Base-by-base conservation (phyloP, 768 basidiomycete genomes). In the Boletus tomentosulus region DNA sequence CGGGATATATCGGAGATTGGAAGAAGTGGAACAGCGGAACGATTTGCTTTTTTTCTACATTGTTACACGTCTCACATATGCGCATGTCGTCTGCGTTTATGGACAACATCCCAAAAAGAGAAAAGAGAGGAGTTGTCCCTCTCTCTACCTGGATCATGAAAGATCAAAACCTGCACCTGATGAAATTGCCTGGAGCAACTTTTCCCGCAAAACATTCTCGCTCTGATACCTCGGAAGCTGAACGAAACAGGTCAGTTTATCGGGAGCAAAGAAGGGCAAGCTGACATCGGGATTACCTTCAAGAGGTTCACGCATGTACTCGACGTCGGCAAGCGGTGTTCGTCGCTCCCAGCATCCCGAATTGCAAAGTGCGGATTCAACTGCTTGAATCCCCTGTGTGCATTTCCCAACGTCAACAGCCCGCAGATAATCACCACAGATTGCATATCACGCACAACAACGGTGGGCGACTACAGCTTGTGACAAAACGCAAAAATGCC, bases 271-370 rank as follows among this genome's bases (percentile, higher is more conserved):
- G 16, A 15, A 16, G 15, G 9, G n/a, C 16, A 5, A 46, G 28
- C 16, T n/a, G 28, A 30, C 9, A 45, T 41, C 22, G 22, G 2
- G 16, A n/a, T 46, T 51, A 89, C 87, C 81, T 98, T 98, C 46
- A 98, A 74, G 7, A 98, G 72, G 69, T 98, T 98, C 24, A 95
- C 88, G 63, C 95, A 98, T 0, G 95, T 92, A 54, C 92, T 90
- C 4, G 87, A 78, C 0, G 86, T 87, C 0, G 86, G 86, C 45
- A 92, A 71, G 11, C 89, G 80, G 37, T 76, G 71, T 58, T 88
- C 76, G 66, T 98, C 92, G 1, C 66, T 62, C 3, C 90, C 88
- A 7, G 87, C 81, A 58, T 90, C 91, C 3, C 92, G 83, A 49
- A 99, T 95, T 2, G 85, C 84, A 62, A 98, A 98, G 54, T 86